A percentile compares a stretch with the other conserved stretches of the same genome.
These are phyloP conservation scores for Sugiyamaella lignohabitans DNA, from an alignment of 805 yeast genomes.

Conservation along the genomic window DNA sequence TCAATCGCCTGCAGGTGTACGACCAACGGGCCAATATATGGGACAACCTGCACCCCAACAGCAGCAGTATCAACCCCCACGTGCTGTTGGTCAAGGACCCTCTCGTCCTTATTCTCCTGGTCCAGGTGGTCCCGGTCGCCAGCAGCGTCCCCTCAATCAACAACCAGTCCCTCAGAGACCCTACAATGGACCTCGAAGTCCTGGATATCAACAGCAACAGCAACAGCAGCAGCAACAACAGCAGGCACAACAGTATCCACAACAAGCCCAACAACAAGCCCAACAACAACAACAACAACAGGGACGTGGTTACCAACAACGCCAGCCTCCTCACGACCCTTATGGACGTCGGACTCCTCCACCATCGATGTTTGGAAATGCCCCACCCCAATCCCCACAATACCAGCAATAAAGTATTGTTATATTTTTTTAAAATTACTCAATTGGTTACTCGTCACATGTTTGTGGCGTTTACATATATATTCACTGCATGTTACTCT, in stretches of 20 bases:
- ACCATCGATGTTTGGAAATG: conserved; percentile 11
- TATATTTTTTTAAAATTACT: too few relatives aligned
- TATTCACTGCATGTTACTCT: too few relatives aligned
- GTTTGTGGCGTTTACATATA: too few relatives aligned
- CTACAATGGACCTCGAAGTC: background rate
- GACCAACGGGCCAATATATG: background rate
- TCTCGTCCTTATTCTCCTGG: conserved; percentile 4
- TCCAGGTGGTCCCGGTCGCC: background rate
- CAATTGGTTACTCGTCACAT: too few relatives aligned
- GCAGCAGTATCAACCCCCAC: conserved; percentile 1
- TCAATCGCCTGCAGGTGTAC: conserved; percentile 1
- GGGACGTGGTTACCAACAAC: background rate
- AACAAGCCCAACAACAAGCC: conserved; percentile 2
- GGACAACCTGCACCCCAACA: conserved; percentile 1
- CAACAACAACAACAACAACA: background rate
- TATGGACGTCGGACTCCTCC: conserved; percentile 4
- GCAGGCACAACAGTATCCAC: conserved; percentile 3
- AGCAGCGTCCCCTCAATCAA: conserved; percentile 8
- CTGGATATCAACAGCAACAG: conserved; percentile 1
- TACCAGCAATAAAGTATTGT: background rate
- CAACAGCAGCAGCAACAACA: conserved; percentile 4
- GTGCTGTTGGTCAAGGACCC: conserved; percentile 1
- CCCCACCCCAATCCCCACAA: conserved; percentile 3
- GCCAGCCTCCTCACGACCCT: conserved; percentile 1
- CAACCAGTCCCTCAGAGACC: conserved; percentile 6